Evolutionary conservation across 331 rosid genomes (phyloP).

Genomic region (Quercus lobata): DNA sequence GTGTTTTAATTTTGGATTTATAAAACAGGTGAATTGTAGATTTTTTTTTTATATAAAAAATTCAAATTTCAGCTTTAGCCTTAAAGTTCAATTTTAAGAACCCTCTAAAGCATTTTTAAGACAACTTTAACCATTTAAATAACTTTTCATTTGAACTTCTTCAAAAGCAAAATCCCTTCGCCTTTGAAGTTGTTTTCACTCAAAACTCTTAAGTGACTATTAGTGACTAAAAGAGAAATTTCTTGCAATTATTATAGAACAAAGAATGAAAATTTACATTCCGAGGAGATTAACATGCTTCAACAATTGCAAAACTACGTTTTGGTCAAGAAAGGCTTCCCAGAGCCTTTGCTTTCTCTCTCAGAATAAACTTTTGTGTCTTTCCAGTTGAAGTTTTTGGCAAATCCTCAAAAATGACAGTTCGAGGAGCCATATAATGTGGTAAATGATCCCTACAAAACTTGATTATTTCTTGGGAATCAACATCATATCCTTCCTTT

Average conservation of each 20-base stretch:
- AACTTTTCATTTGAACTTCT: too few species aligned
- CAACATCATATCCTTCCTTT: constrained; percentile 39
- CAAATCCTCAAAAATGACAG: constrained; percentile 49
- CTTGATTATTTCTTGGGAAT: constrained; percentile 39
- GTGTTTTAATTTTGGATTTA: too few species aligned
- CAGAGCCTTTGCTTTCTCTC: constrained; percentile 54
- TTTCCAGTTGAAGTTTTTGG: constrained; percentile 83
- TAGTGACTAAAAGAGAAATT: not conserved
- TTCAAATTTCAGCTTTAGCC: too few species aligned
- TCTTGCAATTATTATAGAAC: not conserved
- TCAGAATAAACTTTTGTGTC: constrained; percentile 57
- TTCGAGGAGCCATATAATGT: constrained; percentile 68
- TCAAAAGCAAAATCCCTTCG: too few species aligned
- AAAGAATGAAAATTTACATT: not conserved
- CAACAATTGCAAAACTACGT: not conserved
- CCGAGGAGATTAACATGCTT: not conserved
- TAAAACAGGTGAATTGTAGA: too few species aligned
- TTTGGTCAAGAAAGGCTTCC: constrained; percentile 37
- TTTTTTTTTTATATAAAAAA: too few species aligned
- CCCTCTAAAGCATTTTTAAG: too few species aligned
- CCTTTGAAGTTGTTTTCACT: too few species aligned
- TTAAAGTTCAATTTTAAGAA: too few species aligned
- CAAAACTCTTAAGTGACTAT: too few species aligned
- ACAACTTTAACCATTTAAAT: too few species aligned
- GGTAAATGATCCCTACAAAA: constrained; percentile 55